A percentile compares a stretch with the other conserved stretches of the same genome.
phyloP scores from a whole-genome alignment of 768 basidiomycete genomes.

The Suillus bovinus region DNA sequence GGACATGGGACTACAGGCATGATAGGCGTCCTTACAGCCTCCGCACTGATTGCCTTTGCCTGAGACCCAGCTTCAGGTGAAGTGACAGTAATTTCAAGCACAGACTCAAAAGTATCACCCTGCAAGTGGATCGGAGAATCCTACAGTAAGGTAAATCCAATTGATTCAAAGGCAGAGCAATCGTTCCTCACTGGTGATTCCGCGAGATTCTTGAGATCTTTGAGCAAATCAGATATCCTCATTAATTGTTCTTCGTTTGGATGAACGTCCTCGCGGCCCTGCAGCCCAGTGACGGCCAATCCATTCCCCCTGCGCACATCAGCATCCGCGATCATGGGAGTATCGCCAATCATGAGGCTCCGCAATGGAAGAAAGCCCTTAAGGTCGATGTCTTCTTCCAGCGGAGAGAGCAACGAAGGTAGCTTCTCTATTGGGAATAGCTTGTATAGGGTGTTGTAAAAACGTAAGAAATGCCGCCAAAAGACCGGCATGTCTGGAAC shows the following conservation, averaged over 20 bases:
- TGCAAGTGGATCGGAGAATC: conserved; percentile 27
- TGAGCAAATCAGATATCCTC: conserved; percentile 84
- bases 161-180: conserved; percentile 5
- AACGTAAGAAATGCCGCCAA: conserved; percentile 72
- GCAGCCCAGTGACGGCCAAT: conserved; percentile 21
- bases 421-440: conserved; percentile 70
- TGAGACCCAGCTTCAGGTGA: neutral
- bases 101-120: conserved; percentile 19
- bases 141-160: conserved; percentile 20
- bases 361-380: conserved; percentile 84
- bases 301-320: conserved; percentile 17
- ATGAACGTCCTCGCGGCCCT: conserved; percentile 55
- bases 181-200: conserved; percentile 52
- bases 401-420: conserved; percentile 53
- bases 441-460: conserved; percentile 57
- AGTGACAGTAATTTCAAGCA: neutral
- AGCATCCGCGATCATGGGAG: conserved; percentile 13
- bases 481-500: conserved; percentile 50
- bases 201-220: conserved; percentile 64
- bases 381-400: conserved; percentile 93
- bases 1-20: neutral
- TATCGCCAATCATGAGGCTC: conserved; percentile 49
- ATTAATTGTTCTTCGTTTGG: conserved; percentile 97
- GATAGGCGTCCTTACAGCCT: neutral
- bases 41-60: neutral